phyloP scores from a whole-genome alignment of 148 eudicot species.

The Vaccinium vitisidaea region DNA sequence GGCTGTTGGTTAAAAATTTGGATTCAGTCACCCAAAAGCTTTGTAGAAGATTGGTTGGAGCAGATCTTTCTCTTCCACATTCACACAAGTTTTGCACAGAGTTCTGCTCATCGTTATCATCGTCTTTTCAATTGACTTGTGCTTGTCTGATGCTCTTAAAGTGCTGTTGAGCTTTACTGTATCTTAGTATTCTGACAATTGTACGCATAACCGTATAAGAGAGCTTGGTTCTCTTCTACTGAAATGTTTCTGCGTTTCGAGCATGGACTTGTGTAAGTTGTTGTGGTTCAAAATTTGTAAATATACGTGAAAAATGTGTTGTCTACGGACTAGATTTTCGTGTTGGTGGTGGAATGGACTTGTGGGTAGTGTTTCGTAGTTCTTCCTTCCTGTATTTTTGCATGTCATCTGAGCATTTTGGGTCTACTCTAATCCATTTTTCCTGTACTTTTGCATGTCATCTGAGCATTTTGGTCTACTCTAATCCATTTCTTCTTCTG shows the following conservation, averaged over 20 bases:
- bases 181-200: not conserved
- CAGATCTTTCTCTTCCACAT: conserved; percentile 4
- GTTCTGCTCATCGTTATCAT: not conserved
- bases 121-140: too few relatives aligned
- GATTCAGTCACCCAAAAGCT: conserved; percentile 7
- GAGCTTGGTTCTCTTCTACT: conserved; percentile 5
- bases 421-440: too few relatives aligned
- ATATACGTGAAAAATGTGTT: not conserved
- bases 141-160: too few relatives aligned
- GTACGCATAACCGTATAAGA: not conserved
- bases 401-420: not conserved
- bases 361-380: conserved; percentile 3
- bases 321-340: not conserved
- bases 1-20: not conserved
- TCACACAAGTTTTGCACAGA: conserved; percentile 21
- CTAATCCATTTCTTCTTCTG: too few relatives aligned
- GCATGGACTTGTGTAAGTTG: not conserved
- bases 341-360: not conserved
- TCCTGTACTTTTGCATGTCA: too few relatives aligned
- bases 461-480: too few relatives aligned
- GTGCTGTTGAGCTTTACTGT: not conserved
- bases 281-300: not conserved
- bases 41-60: conserved; percentile 1
- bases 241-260: not conserved
- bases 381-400: not conserved